Conservation (phyloP, 225 moss, liverwort and hornwort species). For the Pleurozium schreberi region DNA sequence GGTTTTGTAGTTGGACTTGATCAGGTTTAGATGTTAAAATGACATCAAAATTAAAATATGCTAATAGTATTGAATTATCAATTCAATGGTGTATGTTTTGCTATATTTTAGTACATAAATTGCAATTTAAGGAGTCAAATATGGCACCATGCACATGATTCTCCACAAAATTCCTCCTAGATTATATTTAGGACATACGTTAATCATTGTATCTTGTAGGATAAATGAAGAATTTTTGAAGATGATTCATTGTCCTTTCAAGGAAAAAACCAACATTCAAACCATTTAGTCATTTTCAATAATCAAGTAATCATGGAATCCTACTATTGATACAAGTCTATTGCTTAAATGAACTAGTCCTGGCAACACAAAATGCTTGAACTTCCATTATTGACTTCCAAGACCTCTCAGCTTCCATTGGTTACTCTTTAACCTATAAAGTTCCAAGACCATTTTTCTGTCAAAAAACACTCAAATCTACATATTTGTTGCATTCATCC, state of each 20-base stretch:
- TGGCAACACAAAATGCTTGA: fast-evolving
- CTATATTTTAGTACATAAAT: neutral
- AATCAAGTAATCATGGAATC: neutral
- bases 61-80: neutral
- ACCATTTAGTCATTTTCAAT: neutral
- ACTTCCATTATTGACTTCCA: neutral
- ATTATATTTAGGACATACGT: too few species aligned
- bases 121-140: neutral
- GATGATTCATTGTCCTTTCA: neutral
- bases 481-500: too few species aligned
- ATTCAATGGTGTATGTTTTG: neutral
- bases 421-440: neutral
- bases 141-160: fast-evolving
- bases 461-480: too few species aligned
- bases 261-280: neutral
- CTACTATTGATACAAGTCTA: neutral
- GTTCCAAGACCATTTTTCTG: too few species aligned
- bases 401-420: neutral
- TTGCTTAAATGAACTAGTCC: neutral
- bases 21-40: neutral
- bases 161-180: neutral
- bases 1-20: fast-evolving
- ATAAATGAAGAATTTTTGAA: neutral
- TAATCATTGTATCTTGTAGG: neutral
- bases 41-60: neutral